Conservation (phyloP, 257 asterid species). For the Solanum etuberosum region DNA sequence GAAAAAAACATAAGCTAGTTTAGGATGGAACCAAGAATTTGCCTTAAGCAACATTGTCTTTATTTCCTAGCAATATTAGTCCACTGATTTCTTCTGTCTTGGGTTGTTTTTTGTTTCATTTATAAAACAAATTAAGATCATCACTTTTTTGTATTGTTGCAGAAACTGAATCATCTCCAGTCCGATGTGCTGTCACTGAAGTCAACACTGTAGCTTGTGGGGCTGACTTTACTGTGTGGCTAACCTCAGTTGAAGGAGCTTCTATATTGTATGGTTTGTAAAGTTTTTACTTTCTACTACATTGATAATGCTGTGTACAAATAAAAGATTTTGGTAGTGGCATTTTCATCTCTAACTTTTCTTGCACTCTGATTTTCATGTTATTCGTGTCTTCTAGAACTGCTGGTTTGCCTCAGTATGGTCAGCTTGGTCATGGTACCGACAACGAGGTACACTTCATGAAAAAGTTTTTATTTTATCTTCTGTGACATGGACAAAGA, state of each 20-base stretch:
- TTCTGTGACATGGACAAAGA: neutral
- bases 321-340: neutral
- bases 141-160: constrained; percentile 17
- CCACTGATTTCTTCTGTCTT: neutral
- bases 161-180: constrained; percentile 80
- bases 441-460: constrained; percentile 68
- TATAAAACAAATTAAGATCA: neutral
- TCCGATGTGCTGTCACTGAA: constrained; percentile 61
- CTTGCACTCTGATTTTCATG: constrained; percentile 12
- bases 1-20: neutral
- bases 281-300: constrained; percentile 3
- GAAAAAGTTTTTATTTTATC: neutral
- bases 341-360: neutral
- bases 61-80: neutral
- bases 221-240: constrained; percentile 92
- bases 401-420: constrained; percentile 97
- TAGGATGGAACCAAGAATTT: neutral
- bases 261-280: constrained; percentile 75
- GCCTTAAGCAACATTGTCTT: neutral
- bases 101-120: neutral
- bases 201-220: constrained; percentile 64
- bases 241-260: constrained; percentile 83
- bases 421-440: constrained; percentile 96
- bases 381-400: constrained; percentile 37
- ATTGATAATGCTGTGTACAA: neutral